A percentile compares a stretch with the other conserved stretches of the same genome.
phyloP scores from a whole-genome alignment of 2,329 filamentous ascomycete genomes.

The Xylaria sp. region DNA sequence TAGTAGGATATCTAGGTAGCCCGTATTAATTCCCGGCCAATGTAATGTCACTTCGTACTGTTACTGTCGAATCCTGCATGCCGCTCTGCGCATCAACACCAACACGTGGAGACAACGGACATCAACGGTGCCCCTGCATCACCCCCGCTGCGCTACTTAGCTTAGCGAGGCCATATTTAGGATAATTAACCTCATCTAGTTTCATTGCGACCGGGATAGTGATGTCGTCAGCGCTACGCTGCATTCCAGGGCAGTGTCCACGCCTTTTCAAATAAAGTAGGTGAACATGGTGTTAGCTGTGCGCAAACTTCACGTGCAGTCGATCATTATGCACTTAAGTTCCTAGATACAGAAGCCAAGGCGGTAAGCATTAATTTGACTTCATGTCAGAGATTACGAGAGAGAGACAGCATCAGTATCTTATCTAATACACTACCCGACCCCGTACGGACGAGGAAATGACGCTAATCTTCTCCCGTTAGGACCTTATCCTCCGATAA shows the following conservation, averaged over 20 bases:
- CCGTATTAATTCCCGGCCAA: not conserved
- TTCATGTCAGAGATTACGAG: not conserved
- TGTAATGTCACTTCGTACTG: not conserved
- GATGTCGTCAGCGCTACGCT: not conserved
- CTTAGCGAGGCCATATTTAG: not conserved
- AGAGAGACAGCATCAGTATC: not conserved
- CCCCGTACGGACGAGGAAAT: no score
- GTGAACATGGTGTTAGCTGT: no score
- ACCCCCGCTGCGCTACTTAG: not conserved
- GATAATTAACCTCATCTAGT: conserved; percentile 11
- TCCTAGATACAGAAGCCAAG: not conserved
- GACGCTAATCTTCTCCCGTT: no score
- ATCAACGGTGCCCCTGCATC: not conserved
- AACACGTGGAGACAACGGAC: conserved; percentile 2
- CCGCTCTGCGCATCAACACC: conserved; percentile 5
- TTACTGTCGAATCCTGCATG: not conserved
- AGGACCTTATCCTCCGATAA: not conserved
- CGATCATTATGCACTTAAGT: not conserved
- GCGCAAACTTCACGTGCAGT: no score
- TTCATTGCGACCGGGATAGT: not conserved
- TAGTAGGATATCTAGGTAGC: not conserved
- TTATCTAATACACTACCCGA: no score
- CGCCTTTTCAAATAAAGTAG: not conserved
- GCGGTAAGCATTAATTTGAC: not conserved
- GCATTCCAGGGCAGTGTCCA: not conserved